phyloP scores from a whole-genome alignment of 805 yeast genomes.

The Pichia ethanolica region DNA sequence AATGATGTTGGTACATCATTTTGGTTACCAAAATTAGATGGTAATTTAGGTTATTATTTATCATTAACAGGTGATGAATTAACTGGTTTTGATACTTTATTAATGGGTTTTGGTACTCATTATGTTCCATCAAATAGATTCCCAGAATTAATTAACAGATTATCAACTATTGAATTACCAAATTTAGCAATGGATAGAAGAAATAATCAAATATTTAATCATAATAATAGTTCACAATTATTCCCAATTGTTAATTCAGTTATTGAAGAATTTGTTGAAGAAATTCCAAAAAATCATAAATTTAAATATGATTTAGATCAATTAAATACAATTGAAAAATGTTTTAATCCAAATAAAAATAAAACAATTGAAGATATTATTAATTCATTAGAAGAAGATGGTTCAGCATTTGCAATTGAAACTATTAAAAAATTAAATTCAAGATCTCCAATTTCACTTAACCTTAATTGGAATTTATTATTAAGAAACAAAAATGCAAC shows the following conservation, averaged over 20 bases:
- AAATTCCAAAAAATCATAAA: slow-evolving; percentile 54
- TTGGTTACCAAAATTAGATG: slow-evolving; percentile 76
- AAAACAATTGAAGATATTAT: slow-evolving; percentile 48
- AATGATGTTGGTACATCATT: slow-evolving; percentile 95
- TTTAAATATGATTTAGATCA: slow-evolving; percentile 52
- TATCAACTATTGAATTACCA: slow-evolving; percentile 46
- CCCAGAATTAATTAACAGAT: slow-evolving; percentile 53
- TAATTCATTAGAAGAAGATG: slow-evolving; percentile 42
- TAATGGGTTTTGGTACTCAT: slow-evolving; percentile 86
- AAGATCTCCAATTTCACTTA: slow-evolving; percentile 75
- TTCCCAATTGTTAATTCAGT: slow-evolving; percentile 59
- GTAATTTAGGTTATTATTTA: slow-evolving; percentile 74
- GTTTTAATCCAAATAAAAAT: slow-evolving; percentile 44
- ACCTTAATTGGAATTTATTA: slow-evolving; percentile 62
- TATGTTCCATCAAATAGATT: slow-evolving; percentile 65
- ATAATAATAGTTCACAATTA: slow-evolving; percentile 28
- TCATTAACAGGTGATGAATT: slow-evolving; percentile 82
- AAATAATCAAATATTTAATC: slow-evolving; percentile 13
- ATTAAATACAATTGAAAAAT: slow-evolving; percentile 56
- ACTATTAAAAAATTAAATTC: slow-evolving; percentile 48
- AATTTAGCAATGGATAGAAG: slow-evolving; percentile 15
- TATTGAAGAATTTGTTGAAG: slow-evolving; percentile 71
- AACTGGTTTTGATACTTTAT: slow-evolving; percentile 71
- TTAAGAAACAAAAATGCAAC: slow-evolving; percentile 51
- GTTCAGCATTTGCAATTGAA: slow-evolving; percentile 57